Evolutionary conservation across 768 basidiomycete species (phyloP), one percentile per base, ranked within the genome.

Genomic region (Galerina sulciceps): DNA sequence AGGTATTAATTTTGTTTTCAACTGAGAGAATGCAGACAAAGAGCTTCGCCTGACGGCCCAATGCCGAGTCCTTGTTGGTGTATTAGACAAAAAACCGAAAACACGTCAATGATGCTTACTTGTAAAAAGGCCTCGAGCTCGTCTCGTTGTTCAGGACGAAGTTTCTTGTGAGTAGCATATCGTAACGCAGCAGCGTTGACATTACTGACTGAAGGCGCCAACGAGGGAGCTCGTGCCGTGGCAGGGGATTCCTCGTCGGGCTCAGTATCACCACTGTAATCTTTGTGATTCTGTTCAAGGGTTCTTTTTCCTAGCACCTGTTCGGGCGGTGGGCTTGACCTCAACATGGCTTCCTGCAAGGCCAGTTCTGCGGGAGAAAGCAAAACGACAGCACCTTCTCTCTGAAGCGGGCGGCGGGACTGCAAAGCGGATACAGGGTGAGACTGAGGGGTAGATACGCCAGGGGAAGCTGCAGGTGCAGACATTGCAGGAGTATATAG

Each of bases 31-130:
- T 34, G 52, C 38, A 49, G 9, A 46, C 48, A 43, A 60, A 64
- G n/a, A 64, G 35, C 52, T 58, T 64, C 34, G 62, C 55, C 43
- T 64, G 62, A 17, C 48, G 55, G 26, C 55, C 55, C 4, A 63
- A 55, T 17, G 52, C 62, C 17, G 55, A 44, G 46, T 63, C 62
- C 62, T 64, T 41, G 51, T 40, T 38, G 43, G 58, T 54, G 51
- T 57, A 60, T 35, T 54, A 40, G 43, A 34, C 45, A 1, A 41
- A 60, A 45, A 10, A 44, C 17, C 13, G 10, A 50, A 57, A 50
- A 47, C 49, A 26, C 34, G 38, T 10, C 26, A 31, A 23, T 37
- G 36, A 47, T 42, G 57, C 62, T 60, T 35, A 56, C 59, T 34
- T 34, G 17, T 23, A 59, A 42, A 43, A 59, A 59, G 31, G 58